Conservation (phyloP, 345 rosid species). For the Mangifera indica region DNA sequence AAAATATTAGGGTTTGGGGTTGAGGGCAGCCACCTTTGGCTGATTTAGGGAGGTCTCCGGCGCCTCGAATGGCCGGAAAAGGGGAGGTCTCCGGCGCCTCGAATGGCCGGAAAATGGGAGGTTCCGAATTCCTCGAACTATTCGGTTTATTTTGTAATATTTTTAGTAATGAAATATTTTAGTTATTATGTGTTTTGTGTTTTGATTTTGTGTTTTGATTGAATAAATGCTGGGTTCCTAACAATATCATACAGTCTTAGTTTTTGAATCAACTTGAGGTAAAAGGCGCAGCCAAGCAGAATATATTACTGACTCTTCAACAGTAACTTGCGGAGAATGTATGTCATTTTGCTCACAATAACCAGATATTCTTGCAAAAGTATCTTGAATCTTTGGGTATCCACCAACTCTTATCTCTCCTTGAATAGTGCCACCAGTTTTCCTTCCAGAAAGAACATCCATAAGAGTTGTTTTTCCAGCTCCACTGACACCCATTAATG, state of each 20-base stretch:
- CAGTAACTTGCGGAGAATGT: conserved; percentile 21
- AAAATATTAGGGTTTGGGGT: too few relatives aligned
- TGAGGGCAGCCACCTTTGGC: too few relatives aligned
- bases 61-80: too few relatives aligned
- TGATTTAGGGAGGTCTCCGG: too few relatives aligned
- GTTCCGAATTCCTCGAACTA: too few relatives aligned
- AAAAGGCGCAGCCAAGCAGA: conserved; percentile 26
- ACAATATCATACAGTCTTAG: conserved; percentile 19
- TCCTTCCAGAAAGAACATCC: conserved; percentile 43
- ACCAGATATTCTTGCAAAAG: conserved; percentile 18
- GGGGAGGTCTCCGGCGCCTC: too few relatives aligned
- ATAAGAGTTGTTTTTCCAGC: conserved; percentile 46
- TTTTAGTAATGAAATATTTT: too few relatives aligned
- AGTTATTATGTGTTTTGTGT: too few relatives aligned
- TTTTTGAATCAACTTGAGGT: conserved; percentile 11
- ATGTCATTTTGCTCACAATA: conserved; percentile 21
- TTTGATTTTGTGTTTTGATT: too few relatives aligned
- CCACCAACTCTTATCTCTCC: conserved; percentile 40
- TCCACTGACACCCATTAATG: conserved; percentile 47
- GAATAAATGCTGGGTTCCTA: too few relatives aligned
- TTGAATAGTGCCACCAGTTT: conserved; percentile 37
- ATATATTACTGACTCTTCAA: conserved; percentile 17
- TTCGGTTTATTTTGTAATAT: too few relatives aligned
- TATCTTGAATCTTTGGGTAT: conserved; percentile 28
- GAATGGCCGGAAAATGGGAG: too few relatives aligned